Conservation (phyloP, 2,329 filamentous ascomycete species). For the Berkeleyomyces basicola region DNA sequence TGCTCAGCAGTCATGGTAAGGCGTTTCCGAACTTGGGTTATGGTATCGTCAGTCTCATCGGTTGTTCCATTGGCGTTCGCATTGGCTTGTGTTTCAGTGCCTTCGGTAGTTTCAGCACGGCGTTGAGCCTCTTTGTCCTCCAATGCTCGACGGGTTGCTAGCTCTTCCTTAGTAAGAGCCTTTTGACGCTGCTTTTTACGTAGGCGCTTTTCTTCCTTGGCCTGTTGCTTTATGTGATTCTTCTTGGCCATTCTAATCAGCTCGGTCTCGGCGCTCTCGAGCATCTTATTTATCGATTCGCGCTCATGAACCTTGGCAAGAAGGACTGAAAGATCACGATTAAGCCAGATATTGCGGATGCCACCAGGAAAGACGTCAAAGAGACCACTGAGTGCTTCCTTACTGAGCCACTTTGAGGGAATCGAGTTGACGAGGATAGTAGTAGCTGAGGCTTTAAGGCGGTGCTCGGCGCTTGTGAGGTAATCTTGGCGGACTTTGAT, state of each 20-base stretch:
- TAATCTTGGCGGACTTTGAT: conserved; percentile 90
- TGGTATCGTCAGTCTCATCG: conserved; percentile 31
- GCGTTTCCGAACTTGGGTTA: conserved; percentile 23
- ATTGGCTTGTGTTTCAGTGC: conserved; percentile 26
- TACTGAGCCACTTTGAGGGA: conserved; percentile 74
- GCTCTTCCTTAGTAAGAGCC: conserved; percentile 34
- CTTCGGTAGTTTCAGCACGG: conserved; percentile 33
- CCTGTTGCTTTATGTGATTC: conserved; percentile 52
- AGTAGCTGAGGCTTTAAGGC: conserved; percentile 81
- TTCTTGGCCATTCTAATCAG: conserved; percentile 68
- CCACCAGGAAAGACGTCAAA: conserved; percentile 96
- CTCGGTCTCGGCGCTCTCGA: conserved; percentile 73
- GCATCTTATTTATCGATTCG: conserved; percentile 48
- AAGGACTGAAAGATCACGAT: conserved; percentile 69
- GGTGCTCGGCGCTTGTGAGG: conserved; percentile 85
- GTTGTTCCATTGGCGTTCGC: conserved; percentile 32
- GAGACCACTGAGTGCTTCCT: conserved; percentile 63
- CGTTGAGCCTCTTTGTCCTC: conserved; percentile 34
- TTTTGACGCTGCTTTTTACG: conserved; percentile 36
- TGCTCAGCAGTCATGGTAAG: conserved; percentile 4
- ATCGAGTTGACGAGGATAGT: conserved; percentile 89
- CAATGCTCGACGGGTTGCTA: conserved; percentile 27
- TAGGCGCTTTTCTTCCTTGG: conserved; percentile 46
- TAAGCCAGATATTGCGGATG: conserved; percentile 92
- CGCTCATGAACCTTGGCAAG: conserved; percentile 69